These are phyloP conservation scores for Pyracantha coccinea DNA, from an alignment of 331 rosid species.

Conservation along the genomic window DNA sequence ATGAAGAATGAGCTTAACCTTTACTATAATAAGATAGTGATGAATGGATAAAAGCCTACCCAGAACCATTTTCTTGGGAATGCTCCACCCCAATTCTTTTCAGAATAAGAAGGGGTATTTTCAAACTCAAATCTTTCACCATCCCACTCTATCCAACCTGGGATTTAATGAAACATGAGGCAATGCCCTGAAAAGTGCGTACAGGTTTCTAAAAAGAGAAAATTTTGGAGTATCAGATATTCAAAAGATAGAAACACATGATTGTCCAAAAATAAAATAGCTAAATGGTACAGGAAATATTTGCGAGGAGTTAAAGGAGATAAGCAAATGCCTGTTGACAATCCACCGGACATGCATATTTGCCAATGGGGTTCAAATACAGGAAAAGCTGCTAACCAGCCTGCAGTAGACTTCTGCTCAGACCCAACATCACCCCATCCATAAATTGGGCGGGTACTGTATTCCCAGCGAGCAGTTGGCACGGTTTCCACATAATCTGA, in stretches of 20 bases:
- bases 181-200: slow-evolving; percentile 6
- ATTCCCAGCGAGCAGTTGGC: slow-evolving; percentile 83
- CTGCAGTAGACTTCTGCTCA: slow-evolving; percentile 84
- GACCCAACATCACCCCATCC: slow-evolving; percentile 96
- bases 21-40: slow-evolving; percentile 6
- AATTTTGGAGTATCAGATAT: background rate
- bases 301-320: slow-evolving; percentile 12
- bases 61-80: slow-evolving; percentile 99
- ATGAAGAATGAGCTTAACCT: slow-evolving; percentile 1
- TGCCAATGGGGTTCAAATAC: slow-evolving; percentile 99
- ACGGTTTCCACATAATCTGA: slow-evolving; percentile 72
- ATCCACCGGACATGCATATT: slow-evolving; percentile 87
- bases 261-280: background rate
- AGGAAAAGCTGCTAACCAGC: slow-evolving; percentile 99
- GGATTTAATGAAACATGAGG: slow-evolving; percentile 32
- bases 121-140: slow-evolving; percentile 85
- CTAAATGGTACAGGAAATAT: background rate
- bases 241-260: background rate
- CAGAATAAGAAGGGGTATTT: slow-evolving; percentile 88
- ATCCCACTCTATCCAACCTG: slow-evolving; percentile 99
- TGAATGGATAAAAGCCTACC: too few species aligned
- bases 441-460: slow-evolving; percentile 77
- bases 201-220: background rate
- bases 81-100: slow-evolving; percentile 97
- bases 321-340: slow-evolving; percentile 69